Conservation (phyloP, 83 land plant species). For the Thuja plicata region DNA sequence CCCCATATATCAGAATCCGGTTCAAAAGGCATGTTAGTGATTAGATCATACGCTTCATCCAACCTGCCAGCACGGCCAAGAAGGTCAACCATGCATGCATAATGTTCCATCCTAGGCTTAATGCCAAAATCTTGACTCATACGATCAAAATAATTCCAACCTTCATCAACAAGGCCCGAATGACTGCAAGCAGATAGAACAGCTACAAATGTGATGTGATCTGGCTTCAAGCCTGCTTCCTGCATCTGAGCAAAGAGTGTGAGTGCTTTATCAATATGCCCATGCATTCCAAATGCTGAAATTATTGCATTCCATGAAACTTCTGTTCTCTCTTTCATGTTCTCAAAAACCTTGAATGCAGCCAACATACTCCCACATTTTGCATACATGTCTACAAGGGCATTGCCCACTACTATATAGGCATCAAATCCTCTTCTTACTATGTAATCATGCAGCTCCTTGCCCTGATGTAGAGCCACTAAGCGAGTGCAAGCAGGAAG, state of each 20-base stretch:
- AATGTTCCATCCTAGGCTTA: constrained; percentile 41
- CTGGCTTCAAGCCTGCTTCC: constrained; percentile 22
- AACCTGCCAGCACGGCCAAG: constrained; percentile 50
- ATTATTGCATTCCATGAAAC: constrained; percentile 60
- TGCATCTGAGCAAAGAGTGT: constrained; percentile 29
- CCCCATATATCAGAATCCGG: constrained; percentile 15
- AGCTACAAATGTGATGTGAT: constrained; percentile 47
- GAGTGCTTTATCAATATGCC: constrained; percentile 30
- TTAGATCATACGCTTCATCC: constrained; percentile 44
- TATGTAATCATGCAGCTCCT: constrained; percentile 33
- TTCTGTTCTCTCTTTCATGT: constrained; percentile 30
- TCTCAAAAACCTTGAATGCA: constrained; percentile 26
- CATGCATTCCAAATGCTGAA: constrained; percentile 42
- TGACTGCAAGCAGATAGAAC: constrained; percentile 50
- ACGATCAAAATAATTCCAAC: constrained; percentile 30
- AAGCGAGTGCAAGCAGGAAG: constrained; percentile 44
- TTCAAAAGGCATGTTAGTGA: constrained; percentile 35
- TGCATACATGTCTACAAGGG: constrained; percentile 49
- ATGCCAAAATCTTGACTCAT: constrained; percentile 37
- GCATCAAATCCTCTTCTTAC: not conserved
- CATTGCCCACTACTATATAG: constrained; percentile 24
- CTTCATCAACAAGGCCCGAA: constrained; percentile 45
- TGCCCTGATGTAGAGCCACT: constrained; percentile 39
- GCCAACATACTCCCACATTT: constrained; percentile 45
- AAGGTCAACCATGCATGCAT: constrained; percentile 56